Conservation (phyloP, 495 filamentous ascomycete species). For the Podospora pseudoanserina region DNA sequence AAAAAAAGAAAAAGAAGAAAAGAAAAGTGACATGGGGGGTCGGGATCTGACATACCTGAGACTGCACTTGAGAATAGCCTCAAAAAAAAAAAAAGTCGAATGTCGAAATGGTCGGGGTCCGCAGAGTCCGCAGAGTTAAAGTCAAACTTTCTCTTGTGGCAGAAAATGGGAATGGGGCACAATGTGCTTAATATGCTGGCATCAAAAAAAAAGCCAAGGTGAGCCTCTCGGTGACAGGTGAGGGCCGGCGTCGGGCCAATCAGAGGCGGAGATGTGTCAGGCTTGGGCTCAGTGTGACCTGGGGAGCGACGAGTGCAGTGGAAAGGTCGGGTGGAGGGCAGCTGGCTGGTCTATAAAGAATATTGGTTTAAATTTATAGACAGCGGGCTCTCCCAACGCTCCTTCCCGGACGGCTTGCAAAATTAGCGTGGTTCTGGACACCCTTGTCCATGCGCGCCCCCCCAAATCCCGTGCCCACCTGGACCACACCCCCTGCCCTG, state of each 20-base stretch:
- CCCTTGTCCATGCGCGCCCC: conserved; percentile 28
- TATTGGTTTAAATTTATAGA: conserved; percentile 43
- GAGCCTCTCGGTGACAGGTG: conserved; percentile 11
- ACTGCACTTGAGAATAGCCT: not conserved
- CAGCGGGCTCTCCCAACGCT: conserved; percentile 32
- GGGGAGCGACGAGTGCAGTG: conserved; percentile 27
- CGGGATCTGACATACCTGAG: not conserved
- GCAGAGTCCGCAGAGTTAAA: not conserved
- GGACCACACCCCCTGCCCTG: conserved; percentile 11
- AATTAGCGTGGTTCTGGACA: conserved; percentile 33
- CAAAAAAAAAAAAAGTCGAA: not conserved
- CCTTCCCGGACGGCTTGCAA: conserved; percentile 24
- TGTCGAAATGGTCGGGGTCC: not conserved
- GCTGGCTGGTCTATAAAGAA: conserved; percentile 37
- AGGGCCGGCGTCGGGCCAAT: conserved; percentile 8
- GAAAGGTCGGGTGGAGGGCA: conserved; percentile 39
- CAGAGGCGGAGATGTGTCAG: not conserved
- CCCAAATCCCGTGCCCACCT: conserved; percentile 21
- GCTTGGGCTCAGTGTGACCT: conserved; percentile 10
- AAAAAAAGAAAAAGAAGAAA: not conserved
- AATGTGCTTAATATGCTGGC: not conserved
- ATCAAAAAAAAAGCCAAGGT: not conserved
- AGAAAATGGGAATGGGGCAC: not conserved
- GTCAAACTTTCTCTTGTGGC: not conserved
- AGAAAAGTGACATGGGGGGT: not conserved